phyloP scores from a whole-genome alignment of 495 filamentous ascomycete species.

The Xylaria grammica region DNA sequence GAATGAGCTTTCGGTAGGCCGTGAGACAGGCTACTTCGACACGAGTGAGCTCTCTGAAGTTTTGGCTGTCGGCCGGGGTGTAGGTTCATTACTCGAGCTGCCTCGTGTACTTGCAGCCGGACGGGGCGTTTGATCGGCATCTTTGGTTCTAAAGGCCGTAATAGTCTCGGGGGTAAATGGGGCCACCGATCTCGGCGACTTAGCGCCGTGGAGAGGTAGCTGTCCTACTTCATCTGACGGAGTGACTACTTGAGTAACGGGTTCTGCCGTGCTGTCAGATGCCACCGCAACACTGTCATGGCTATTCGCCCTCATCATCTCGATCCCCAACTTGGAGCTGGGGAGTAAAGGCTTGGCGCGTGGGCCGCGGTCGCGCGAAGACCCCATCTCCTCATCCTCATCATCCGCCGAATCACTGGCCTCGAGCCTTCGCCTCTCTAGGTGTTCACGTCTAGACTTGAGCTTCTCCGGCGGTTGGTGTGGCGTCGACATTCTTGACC shows the following conservation, averaged over 20 bases:
- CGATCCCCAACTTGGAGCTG: conserved; percentile 83
- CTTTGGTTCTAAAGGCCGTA: conserved; percentile 13
- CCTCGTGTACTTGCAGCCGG: conserved; percentile 18
- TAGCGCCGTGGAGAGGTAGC: conserved; percentile 23
- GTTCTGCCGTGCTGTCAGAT: conserved; percentile 46
- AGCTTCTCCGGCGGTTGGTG: conserved; percentile 80
- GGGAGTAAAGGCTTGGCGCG: conserved; percentile 48
- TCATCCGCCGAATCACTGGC: conserved; percentile 88
- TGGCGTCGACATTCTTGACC: conserved; percentile 53
- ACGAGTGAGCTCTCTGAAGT: conserved; percentile 18
- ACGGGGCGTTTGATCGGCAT: conserved; percentile 32
- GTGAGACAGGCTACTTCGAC: background rate
- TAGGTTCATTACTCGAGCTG: conserved; percentile 27
- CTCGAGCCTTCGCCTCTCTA: conserved; percentile 77
- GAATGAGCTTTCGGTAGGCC: background rate
- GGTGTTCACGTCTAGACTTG: conserved; percentile 73
- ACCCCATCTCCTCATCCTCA: conserved; percentile 87
- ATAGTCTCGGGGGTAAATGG: conserved; percentile 31
- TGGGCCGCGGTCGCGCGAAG: conserved; percentile 55
- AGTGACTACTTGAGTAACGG: conserved; percentile 47
- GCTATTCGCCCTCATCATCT: conserved; percentile 96
- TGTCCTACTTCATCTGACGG: conserved; percentile 39
- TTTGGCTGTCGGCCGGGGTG: conserved; percentile 26
- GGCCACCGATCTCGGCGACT: conserved; percentile 14
- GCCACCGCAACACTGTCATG: conserved; percentile 75